phyloP scores from a whole-genome alignment of 768 basidiomycete species.

The Leccinum sublutescens region DNA sequence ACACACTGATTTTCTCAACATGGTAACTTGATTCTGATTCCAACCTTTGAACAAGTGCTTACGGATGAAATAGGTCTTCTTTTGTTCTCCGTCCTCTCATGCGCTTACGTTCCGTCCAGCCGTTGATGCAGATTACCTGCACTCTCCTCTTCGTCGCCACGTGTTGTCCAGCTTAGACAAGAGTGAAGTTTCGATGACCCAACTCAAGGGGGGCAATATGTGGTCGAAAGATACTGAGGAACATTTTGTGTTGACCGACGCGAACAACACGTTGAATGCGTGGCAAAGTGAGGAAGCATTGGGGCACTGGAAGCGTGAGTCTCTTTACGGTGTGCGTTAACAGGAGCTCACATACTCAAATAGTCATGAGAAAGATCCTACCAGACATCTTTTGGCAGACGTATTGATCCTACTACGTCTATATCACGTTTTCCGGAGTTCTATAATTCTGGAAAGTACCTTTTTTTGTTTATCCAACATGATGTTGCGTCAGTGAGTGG shows the following conservation, averaged over 20 bases:
- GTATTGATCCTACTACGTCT: conserved; percentile 42
- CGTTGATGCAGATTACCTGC: conserved; percentile 57
- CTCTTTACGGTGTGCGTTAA: background rate
- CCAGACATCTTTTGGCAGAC: conserved; percentile 76
- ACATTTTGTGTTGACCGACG: conserved; percentile 60
- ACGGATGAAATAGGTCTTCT: conserved; percentile 58
- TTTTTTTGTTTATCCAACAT: background rate
- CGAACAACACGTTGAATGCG: conserved; percentile 56
- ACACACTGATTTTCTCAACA: conserved; percentile 61
- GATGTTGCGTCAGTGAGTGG: background rate
- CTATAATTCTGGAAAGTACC: background rate
- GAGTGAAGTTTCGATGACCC: conserved; percentile 53
- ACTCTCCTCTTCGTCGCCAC: conserved; percentile 62
- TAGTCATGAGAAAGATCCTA: conserved; percentile 80
- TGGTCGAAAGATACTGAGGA: conserved; percentile 35
- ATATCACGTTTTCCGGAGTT: background rate
- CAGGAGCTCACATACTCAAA: conserved; percentile 7
- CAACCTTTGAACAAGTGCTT: conserved; percentile 2
- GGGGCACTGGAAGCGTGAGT: conserved; percentile 76
- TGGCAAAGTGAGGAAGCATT: conserved; percentile 65
- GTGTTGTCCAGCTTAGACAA: conserved; percentile 50
- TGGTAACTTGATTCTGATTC: conserved; percentile 46
- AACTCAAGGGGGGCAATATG: conserved; percentile 31
- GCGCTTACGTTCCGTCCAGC: conserved; percentile 61
- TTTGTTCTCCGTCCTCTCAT: conserved; percentile 62